These are phyloP conservation scores for Penicillium hordei DNA, from an alignment of 2,329 filamentous ascomycete genomes.

Conservation along the genomic window DNA sequence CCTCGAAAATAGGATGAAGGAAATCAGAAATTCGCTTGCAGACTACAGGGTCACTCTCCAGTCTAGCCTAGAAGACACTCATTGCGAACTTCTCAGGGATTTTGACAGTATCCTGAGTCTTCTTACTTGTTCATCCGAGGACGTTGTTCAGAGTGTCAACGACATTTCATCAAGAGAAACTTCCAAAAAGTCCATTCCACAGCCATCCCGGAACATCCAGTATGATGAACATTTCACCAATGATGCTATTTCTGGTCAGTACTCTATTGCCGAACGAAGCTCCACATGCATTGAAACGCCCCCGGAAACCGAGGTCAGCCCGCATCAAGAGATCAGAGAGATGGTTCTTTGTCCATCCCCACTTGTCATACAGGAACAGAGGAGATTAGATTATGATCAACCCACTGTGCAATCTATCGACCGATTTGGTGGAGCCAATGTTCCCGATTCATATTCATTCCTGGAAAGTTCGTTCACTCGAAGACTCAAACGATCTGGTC, in stretches of 20 bases:
- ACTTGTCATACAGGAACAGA: not conserved
- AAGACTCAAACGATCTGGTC: slow-evolving; percentile 64
- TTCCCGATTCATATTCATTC: slow-evolving; percentile 49
- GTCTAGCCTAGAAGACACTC: not conserved
- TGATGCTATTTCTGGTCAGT: not conserved
- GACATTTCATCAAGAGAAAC: not conserved
- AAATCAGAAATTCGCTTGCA: not conserved
- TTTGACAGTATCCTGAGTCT: not conserved
- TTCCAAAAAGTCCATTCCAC: not conserved
- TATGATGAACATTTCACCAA: not conserved
- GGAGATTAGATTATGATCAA: not conserved
- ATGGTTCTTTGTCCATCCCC: not conserved
- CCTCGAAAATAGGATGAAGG: not conserved
- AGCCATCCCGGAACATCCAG: not conserved
- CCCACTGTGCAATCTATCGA: not conserved
- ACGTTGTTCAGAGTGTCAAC: not conserved
- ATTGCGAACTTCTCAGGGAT: not conserved
- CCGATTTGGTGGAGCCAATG: not conserved
- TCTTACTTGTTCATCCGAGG: not conserved
- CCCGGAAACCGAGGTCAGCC: not conserved
- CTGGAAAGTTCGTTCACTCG: slow-evolving; percentile 69
- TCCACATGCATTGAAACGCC: not conserved
- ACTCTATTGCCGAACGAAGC: not conserved
- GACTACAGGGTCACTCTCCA: not conserved
- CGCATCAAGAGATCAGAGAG: not conserved